Base-by-base conservation (phyloP, 345 rosid species). In the Alliaria petiolata region DNA sequence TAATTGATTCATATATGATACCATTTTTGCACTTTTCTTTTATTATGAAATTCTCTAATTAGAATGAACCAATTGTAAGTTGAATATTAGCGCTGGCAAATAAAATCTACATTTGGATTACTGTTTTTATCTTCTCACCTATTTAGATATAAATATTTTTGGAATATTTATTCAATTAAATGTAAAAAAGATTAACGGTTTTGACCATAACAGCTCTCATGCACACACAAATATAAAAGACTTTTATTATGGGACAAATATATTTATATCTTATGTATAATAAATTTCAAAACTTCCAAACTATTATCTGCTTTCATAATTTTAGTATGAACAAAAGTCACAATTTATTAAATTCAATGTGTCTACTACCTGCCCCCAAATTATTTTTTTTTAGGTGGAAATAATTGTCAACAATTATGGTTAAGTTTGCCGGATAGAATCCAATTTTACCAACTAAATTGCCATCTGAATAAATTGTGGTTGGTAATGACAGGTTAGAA, bases 271-370 rank as follows among this genome's bases (percentile, higher is more conserved):
- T 3, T 28, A 50, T n/a, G n/a, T 5, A n/a, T 51, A 65, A 65
- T 73, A 73, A n/a, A n/a, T 73, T 36, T 19, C 9, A 28, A 19
- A 30, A 47, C 77, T 57, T 51, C 66, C 61, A 74, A 74, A 65
- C 77, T 7, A 47, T 57, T 12, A 67, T 52, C 63, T 61, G 68
- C 36, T 61, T 75, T 25, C 8, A 33, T 51, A 31, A 67, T 43
- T 43, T 56, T 22, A 33, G 56, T 13, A 60, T 59, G 74, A 26
- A 58, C 55, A 60, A 51, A 43, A 60, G 55, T 75, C 62, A 60
- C 5, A 40, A 2, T 31, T 54, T 30, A 49, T 17, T 35, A 46
- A 65, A 28, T 55, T 19, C 7, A 50, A 22, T 14, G 62, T 40
- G 10, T 26, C 77, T 45, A 59, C 67, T 42, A 66, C 38, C 67